phyloP scores from a whole-genome alignment of 495 filamentous ascomycete genomes.

The Hypoxylon lienhwacheense region DNA sequence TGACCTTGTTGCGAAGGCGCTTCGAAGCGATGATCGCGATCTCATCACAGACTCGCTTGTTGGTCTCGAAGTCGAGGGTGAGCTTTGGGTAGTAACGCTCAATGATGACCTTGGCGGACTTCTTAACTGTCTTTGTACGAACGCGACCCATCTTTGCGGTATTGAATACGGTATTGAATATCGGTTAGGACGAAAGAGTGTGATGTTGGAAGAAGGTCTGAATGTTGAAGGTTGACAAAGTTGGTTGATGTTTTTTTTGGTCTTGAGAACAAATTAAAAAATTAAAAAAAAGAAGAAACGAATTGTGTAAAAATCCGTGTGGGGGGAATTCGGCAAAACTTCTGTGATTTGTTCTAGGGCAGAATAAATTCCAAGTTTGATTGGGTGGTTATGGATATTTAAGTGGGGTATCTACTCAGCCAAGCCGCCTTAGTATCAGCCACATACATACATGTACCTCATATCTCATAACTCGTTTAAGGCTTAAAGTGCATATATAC shows the following conservation, averaged over 20 bases:
- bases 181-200: slow-evolving; percentile 26
- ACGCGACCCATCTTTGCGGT: slow-evolving; percentile 94
- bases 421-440: not conserved
- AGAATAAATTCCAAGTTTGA: slow-evolving; percentile 5
- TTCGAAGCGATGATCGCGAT: slow-evolving; percentile 99
- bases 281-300: slow-evolving; percentile 23
- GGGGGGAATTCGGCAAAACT: slow-evolving; percentile 36
- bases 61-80: slow-evolving; percentile 99
- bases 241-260: slow-evolving; percentile 10
- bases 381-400: not conserved
- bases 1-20: slow-evolving; percentile 96
- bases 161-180: slow-evolving; percentile 49
- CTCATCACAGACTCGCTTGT: slow-evolving; percentile 99
- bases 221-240: slow-evolving; percentile 14
- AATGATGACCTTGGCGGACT: slow-evolving; percentile 99
- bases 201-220: slow-evolving; percentile 23
- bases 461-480: no score
- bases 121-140: slow-evolving; percentile 99
- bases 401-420: not conserved
- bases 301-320: slow-evolving; percentile 36
- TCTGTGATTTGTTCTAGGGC: slow-evolving; percentile 38
- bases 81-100: slow-evolving; percentile 98
- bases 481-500: no score
- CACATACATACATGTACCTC: no score
- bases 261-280: no score